These are phyloP conservation scores for Hypoxylon fragiforme DNA, from an alignment of 495 filamentous ascomycete genomes.

Conservation along the genomic window DNA sequence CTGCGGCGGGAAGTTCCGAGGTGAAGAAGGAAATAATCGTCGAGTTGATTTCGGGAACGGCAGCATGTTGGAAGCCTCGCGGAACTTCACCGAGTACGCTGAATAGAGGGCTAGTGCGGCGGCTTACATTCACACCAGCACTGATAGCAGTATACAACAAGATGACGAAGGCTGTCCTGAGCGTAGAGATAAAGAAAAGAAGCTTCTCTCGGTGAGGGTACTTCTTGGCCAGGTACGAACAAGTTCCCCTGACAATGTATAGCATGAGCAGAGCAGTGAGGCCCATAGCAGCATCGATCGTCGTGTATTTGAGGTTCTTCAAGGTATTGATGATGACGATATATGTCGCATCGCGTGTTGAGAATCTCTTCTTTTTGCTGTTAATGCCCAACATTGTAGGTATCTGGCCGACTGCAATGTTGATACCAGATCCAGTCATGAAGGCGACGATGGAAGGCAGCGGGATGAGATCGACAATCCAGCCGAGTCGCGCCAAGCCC, in stretches of 20 bases:
- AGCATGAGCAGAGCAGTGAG: slow-evolving; percentile 53
- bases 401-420: slow-evolving; percentile 55
- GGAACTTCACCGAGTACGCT: slow-evolving; percentile 48
- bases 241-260: slow-evolving; percentile 52
- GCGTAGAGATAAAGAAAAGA: slow-evolving; percentile 51
- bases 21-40: slow-evolving; percentile 41
- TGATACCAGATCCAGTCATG: slow-evolving; percentile 59
- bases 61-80: slow-evolving; percentile 51
- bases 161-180: slow-evolving; percentile 50
- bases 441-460: slow-evolving; percentile 55
- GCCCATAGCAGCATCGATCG: slow-evolving; percentile 57
- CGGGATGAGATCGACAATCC: slow-evolving; percentile 58
- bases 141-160: slow-evolving; percentile 50
- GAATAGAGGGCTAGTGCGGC: slow-evolving; percentile 40
- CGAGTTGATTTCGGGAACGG: slow-evolving; percentile 40
- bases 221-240: slow-evolving; percentile 46
- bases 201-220: slow-evolving; percentile 43
- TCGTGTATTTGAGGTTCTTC: slow-evolving; percentile 47
- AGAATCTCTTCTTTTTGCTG: slow-evolving; percentile 43
- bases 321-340: slow-evolving; percentile 57
- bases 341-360: slow-evolving; percentile 52
- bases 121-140: slow-evolving; percentile 39
- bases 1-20: slow-evolving; percentile 42
- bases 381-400: slow-evolving; percentile 53
- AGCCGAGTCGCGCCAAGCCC: slow-evolving; percentile 54